phyloP scores from a whole-genome alignment of 2,329 filamentous ascomycete genomes.

The Phyllosticta citribraziliensis region DNA sequence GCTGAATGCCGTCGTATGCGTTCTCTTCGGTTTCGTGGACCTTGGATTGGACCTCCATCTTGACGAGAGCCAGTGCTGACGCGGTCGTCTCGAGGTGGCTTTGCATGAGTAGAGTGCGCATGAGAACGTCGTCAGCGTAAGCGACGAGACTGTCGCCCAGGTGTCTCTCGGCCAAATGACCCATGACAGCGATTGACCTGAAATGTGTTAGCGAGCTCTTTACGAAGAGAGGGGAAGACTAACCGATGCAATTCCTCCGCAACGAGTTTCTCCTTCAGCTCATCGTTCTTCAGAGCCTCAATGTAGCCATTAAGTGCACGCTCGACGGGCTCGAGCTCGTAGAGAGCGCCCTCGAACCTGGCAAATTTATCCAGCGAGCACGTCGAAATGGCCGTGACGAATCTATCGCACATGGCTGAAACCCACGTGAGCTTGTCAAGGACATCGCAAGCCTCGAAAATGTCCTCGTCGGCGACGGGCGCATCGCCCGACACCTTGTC shows the following conservation, averaged over 20 bases:
- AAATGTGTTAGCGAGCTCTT: constrained; percentile 13
- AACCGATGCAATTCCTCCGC: constrained; percentile 62
- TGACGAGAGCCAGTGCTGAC: constrained; percentile 53
- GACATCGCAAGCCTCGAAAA: constrained; percentile 70
- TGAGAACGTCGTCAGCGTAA: constrained; percentile 70
- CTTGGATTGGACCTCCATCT: constrained; percentile 56
- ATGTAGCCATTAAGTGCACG: constrained; percentile 81
- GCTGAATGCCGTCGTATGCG: constrained; percentile 46
- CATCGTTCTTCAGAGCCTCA: constrained; percentile 71
- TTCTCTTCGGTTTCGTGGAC: constrained; percentile 54
- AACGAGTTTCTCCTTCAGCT: constrained; percentile 76
- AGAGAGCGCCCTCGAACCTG: constrained; percentile 67
- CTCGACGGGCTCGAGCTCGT: constrained; percentile 87
- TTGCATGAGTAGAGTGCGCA: constrained; percentile 66
- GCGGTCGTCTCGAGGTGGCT: constrained; percentile 73
- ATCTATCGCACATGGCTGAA: constrained; percentile 70
- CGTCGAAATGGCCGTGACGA: constrained; percentile 68
- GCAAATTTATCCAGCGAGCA: constrained; percentile 72
- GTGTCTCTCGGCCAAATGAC: constrained; percentile 75
- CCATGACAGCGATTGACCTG: constrained; percentile 68
- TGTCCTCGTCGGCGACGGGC: constrained; percentile 63
- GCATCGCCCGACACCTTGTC: constrained; percentile 61
- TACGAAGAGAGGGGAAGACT: constrained; percentile 5
- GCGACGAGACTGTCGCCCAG: constrained; percentile 59
- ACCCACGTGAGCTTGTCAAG: constrained; percentile 82